Percentiles rank a stretch among this genome's conserved stretches.
Conservation (phyloP, 306 rosid genomes). For the Phaseolus lunatus region DNA sequence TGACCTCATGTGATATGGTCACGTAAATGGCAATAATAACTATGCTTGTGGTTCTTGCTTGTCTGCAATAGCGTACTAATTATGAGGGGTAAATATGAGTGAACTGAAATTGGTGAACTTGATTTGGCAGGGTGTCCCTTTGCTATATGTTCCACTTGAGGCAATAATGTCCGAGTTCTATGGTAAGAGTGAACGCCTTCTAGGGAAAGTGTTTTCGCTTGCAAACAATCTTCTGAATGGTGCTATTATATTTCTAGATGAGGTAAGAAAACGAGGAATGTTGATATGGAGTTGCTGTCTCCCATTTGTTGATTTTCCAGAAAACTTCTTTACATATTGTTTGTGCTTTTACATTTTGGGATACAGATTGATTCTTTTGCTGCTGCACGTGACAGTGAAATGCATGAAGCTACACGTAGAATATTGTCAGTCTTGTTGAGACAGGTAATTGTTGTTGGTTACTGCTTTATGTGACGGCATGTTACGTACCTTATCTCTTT, state of each 20-base stretch:
- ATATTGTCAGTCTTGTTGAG: constrained; percentile 69
- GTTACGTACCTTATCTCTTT: background rate
- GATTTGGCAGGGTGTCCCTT: constrained; percentile 78
- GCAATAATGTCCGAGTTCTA: constrained; percentile 81
- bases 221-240: constrained; percentile 78
- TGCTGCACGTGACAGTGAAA: constrained; percentile 76
- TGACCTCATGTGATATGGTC: background rate
- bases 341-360: constrained; percentile 30
- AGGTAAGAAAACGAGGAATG: constrained; percentile 59
- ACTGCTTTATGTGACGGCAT: constrained; percentile 25
- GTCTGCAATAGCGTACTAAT: background rate
- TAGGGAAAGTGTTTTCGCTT: constrained; percentile 84
- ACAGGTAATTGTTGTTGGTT: constrained; percentile 48
- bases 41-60: constrained; percentile 3
- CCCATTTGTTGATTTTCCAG: background rate
- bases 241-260: constrained; percentile 88
- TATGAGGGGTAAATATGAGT: background rate
- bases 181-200: constrained; percentile 89
- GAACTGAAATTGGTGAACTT: constrained; percentile 42
- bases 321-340: constrained; percentile 17
- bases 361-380: constrained; percentile 83
- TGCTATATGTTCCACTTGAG: constrained; percentile 91
- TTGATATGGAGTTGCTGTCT: background rate
- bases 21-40: background rate
- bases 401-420: constrained; percentile 96